Conservation (phyloP, 179 eudicot species). For the Corrigiola litoralis region DNA sequence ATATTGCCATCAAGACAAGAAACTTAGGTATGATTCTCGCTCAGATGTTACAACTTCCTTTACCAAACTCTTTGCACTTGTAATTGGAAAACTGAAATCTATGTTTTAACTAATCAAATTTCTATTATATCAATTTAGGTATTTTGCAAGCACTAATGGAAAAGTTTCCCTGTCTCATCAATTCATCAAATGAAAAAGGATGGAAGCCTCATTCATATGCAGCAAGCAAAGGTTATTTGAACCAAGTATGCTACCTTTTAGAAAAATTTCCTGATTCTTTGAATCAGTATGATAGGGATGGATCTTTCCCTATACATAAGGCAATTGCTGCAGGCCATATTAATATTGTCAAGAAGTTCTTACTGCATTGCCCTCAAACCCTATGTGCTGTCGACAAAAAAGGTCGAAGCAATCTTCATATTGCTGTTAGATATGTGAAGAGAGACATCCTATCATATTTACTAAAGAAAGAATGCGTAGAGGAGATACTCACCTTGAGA, state of each 20-base stretch:
- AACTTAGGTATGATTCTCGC: too few species aligned
- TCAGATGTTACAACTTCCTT: too few species aligned
- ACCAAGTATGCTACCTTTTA: background rate
- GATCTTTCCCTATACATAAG: constrained; percentile 12
- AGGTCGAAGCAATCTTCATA: background rate
- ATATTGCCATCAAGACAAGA: background rate
- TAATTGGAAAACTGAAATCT: background rate
- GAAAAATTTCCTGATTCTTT: background rate
- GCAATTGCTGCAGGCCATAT: background rate
- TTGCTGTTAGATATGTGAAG: background rate
- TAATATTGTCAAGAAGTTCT: background rate
- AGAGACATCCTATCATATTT: background rate
- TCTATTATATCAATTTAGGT: background rate
- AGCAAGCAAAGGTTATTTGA: constrained; percentile 2
- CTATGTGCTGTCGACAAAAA: background rate
- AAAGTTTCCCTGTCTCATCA: background rate
- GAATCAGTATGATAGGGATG: background rate
- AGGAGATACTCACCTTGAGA: background rate
- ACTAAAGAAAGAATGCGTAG: background rate
- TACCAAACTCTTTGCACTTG: too few species aligned
- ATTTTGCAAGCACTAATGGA: background rate
- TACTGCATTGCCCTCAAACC: background rate
- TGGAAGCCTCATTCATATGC: constrained; percentile 12
- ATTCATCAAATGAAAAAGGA: background rate
- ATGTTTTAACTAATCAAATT: background rate